phyloP scores from a whole-genome alignment of 495 filamentous ascomycete genomes.

The Aspergillus wentii region DNA sequence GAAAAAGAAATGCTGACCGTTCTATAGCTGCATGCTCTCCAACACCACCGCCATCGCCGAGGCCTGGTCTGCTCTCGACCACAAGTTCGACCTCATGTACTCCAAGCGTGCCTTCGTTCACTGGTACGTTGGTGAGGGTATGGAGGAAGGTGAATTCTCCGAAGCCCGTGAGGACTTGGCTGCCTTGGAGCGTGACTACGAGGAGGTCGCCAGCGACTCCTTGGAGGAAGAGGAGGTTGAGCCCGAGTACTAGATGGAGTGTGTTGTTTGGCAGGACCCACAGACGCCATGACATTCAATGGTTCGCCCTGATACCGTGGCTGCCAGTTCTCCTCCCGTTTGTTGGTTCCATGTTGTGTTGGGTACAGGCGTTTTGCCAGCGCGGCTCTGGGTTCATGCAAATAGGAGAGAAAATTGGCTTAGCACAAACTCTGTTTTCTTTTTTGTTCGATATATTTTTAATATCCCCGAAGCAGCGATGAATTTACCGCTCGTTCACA shows the following conservation, averaged over 20 bases:
- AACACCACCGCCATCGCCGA: conserved; percentile 99
- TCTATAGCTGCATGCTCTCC: conserved; percentile 87
- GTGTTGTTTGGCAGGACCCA: conserved; percentile 17
- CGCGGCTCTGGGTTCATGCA: conserved; percentile 31
- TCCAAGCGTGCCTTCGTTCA: conserved; percentile 99
- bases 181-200: conserved; percentile 97
- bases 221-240: conserved; percentile 82
- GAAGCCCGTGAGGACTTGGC: conserved; percentile 98
- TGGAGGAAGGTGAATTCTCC: conserved; percentile 99
- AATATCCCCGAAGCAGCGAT: conserved; percentile 44
- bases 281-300: conserved; percentile 2
- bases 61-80: conserved; percentile 94
- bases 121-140: conserved; percentile 99
- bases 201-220: conserved; percentile 97
- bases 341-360: conserved; percentile 19
- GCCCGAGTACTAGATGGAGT: conserved; percentile 81
- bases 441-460: conserved; percentile 45
- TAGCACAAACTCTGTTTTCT: conserved; percentile 38
- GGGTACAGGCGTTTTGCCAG: conserved; percentile 22
- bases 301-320: conserved; percentile 4
- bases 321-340: conserved; percentile 7
- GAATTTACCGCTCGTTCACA: conserved; percentile 38
- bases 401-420: conserved; percentile 42
- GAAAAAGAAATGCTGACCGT: conserved; percentile 24
- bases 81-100: conserved; percentile 99